phyloP scores from a whole-genome alignment of 2,329 filamentous ascomycete species.

The Aspergillus ochraceoroseus region DNA sequence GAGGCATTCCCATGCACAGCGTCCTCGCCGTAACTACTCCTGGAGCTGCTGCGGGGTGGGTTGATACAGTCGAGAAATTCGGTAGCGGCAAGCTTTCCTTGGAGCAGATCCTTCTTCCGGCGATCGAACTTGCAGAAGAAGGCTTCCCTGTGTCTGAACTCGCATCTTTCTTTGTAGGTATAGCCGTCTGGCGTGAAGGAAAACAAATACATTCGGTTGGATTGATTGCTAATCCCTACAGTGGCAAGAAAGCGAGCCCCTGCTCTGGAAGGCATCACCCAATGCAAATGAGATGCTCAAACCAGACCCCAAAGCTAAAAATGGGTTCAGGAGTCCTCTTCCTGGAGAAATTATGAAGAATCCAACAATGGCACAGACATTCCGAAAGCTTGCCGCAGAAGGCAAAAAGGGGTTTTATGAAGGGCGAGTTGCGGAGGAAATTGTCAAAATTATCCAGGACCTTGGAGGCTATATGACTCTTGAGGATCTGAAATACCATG shows the following conservation, averaged over 20 bases:
- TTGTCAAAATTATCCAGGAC: conserved; percentile 71
- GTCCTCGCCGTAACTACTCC: conserved; percentile 82
- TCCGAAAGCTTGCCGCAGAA: conserved; percentile 68
- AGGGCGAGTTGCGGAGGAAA: conserved; percentile 72
- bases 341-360: conserved; percentile 89
- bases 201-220: neutral
- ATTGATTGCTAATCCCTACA: conserved; percentile 32
- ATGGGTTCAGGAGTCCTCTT: conserved; percentile 67
- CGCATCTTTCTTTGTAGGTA: conserved; percentile 62
- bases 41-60: conserved; percentile 89
- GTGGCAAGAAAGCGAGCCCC: conserved; percentile 65
- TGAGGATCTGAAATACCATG: conserved; percentile 74
- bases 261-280: conserved; percentile 68
- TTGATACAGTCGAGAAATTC: conserved; percentile 79
- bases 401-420: conserved; percentile 90
- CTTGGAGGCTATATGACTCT: conserved; percentile 73
- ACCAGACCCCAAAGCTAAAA: conserved; percentile 60
- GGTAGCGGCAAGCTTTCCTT: conserved; percentile 79
- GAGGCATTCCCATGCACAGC: conserved; percentile 66
- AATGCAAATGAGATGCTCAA: conserved; percentile 88
- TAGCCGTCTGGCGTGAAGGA: no score
- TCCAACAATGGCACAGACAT: conserved; percentile 72
- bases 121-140: conserved; percentile 77
- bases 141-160: conserved; percentile 87
- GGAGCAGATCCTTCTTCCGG: conserved; percentile 72